Percentiles rank a stretch among this genome's conserved stretches.
Conservation (phyloP, 1,284 basidiomycete genomes). For the Neonothopanus nambi region DNA sequence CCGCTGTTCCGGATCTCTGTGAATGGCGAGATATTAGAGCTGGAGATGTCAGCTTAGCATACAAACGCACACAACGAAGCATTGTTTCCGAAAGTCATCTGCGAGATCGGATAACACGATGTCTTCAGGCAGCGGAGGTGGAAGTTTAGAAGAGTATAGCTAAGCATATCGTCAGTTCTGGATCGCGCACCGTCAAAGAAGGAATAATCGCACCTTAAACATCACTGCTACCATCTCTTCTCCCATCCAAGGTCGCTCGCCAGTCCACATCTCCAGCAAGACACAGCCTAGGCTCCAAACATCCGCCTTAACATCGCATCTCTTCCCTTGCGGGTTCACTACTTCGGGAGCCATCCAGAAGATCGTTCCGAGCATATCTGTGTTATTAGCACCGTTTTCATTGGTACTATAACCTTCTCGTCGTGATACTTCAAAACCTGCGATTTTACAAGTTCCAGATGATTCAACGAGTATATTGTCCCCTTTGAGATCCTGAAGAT, state of each 20-base stretch:
- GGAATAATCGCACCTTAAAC: conserved; percentile 29
- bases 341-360: conserved; percentile 87
- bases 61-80: conserved; percentile 80
- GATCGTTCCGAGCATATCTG: conserved; percentile 65
- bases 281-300: conserved; percentile 83
- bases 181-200: conserved; percentile 1
- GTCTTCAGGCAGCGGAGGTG: conserved; percentile 88
- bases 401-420: conserved; percentile 35
- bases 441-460: conserved; percentile 76
- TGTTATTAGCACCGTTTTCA: conserved; percentile 56
- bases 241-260: conserved; percentile 63
- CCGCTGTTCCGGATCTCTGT: conserved; percentile 82
- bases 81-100: conserved; percentile 85
- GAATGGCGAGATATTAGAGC: conserved; percentile 12
- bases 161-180: conserved; percentile 30
- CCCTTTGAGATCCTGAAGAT: conserved; percentile 65
- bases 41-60: not conserved
- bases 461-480: conserved; percentile 79
- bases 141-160: conserved; percentile 80
- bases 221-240: conserved; percentile 37
- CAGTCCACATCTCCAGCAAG: conserved; percentile 81
- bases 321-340: conserved; percentile 33
- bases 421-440: conserved; percentile 71
- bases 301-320: conserved; percentile 71
- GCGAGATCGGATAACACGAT: conserved; percentile 75